phyloP scores from a whole-genome alignment of 148 eudicot species.

The Rhododendron mucronatum region DNA sequence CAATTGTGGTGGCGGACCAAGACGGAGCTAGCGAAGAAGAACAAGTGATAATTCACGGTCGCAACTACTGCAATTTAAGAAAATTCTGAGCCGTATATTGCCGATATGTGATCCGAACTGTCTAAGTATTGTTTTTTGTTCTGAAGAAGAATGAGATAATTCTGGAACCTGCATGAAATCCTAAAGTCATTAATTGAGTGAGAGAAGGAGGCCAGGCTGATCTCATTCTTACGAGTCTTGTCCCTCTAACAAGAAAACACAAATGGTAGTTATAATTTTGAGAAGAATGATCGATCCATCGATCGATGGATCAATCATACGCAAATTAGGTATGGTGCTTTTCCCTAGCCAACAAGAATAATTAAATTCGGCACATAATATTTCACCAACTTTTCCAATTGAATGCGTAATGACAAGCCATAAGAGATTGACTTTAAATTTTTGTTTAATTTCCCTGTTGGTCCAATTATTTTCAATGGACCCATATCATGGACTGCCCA shows the following conservation, averaged over 20 bases:
- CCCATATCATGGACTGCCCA: slow-evolving; percentile 5
- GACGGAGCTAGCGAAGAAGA: too few relatives aligned
- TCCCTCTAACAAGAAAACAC: not conserved
- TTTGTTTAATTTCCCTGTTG: not conserved
- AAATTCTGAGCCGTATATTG: too few relatives aligned
- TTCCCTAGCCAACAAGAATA: too few relatives aligned
- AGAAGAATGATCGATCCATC: too few relatives aligned
- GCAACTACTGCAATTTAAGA: too few relatives aligned
- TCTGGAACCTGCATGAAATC: not conserved
- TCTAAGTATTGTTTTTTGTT: too few relatives aligned
- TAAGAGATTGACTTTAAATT: not conserved
- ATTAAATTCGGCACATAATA: not conserved
- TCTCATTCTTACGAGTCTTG: not conserved
- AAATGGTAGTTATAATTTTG: not conserved
- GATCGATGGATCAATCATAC: too few relatives aligned
- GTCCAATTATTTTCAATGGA: slow-evolving; percentile 1
- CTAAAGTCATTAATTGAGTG: not conserved
- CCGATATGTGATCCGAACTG: too few relatives aligned
- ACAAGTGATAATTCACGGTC: too few relatives aligned
- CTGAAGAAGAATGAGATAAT: not conserved
- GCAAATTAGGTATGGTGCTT: too few relatives aligned
- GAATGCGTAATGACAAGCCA: not conserved
- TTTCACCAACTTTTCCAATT: slow-evolving; percentile 3
- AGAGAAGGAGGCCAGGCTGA: not conserved
- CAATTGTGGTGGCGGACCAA: too few relatives aligned